Evolutionary conservation across 1,139 yeast species (phyloP), one percentile per base, ranked within the genome.

Genomic region (Yamadazyma epiphylla): DNA sequence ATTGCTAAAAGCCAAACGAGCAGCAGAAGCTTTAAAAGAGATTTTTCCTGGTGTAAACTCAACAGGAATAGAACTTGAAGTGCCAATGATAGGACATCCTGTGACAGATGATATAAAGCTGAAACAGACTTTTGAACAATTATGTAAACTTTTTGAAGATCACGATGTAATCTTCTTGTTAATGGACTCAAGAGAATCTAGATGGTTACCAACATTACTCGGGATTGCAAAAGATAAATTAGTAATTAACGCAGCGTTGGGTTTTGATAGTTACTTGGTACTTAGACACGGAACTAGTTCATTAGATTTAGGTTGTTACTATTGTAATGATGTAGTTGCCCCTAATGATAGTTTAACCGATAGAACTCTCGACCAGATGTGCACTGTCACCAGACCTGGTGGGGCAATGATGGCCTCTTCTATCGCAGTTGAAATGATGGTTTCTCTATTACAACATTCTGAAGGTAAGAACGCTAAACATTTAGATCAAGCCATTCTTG

Each of bases 301-400:
- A 46, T 22, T 45, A 45, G 15, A 64, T 81, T 58, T 89, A 19
- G 98, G 99, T 0, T 91, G 99, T 54, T 91, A 91, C 58, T 91
- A 81, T 53, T 91, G 99, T 56, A 87, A 88, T 52, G 98, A 94
- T 51, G 88, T 91, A 6, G 89, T 88, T 28, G 96, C 96, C 0
- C 98, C 99, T 0, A 65, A 79, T 5, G 96, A 91, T 51, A 82
- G 94, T 38, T 60, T 86, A 12, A 70, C 86, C 0, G 94, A 88
- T 48, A 66, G 95, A 30, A 84, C 96, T 0, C 60, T 91, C 37
- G 99, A 91, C 56, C 97, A 91, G 54, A 91, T 91, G 96, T 91
- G 99, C 52, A 91, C 98, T 0, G 98, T 91, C 1, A 91, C 98
- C 0, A 64, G 98, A 26, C 98, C 99, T 0, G 98, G 99, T 0